Evolutionary conservation across 2,329 filamentous ascomycete species (phyloP).

Genomic region (Sporothrix pallida): DNA sequence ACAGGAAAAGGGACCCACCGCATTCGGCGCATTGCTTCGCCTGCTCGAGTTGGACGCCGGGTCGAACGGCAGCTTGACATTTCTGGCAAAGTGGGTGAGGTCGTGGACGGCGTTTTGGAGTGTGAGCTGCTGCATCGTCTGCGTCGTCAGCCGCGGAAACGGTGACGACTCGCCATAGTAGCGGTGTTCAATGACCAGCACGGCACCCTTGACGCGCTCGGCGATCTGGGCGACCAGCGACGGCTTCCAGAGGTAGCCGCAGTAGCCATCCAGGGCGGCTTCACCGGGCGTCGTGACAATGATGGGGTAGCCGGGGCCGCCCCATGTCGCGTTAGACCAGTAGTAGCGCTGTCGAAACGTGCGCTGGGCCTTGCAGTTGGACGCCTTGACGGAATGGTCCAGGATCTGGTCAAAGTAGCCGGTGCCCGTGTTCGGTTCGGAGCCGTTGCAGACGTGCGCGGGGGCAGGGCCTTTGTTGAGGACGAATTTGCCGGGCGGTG

Average conservation of each 20-base stretch:
- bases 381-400: conserved; percentile 21
- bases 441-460: conserved; percentile 14
- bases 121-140: conserved; percentile 60
- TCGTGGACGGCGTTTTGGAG: conserved; percentile 60
- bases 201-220: neutral
- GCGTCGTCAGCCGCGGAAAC: conserved; percentile 55
- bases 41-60: conserved; percentile 45
- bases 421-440: conserved; percentile 16
- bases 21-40: conserved; percentile 55
- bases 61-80: conserved; percentile 58
- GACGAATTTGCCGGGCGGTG: neutral
- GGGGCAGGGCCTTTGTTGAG: neutral
- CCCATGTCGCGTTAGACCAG: conserved; percentile 32
- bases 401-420: conserved; percentile 32
- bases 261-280: neutral
- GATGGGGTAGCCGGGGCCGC: conserved; percentile 32
- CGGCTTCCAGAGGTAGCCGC: neutral
- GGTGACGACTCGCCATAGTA: conserved; percentile 65
- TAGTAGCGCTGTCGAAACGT: conserved; percentile 33
- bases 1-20: no score
- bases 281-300: conserved; percentile 32
- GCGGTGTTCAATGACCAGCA: conserved; percentile 46
- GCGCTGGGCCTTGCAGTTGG: conserved; percentile 15
- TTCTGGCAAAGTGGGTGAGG: conserved; percentile 60
- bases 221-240: conserved; percentile 18